These are phyloP conservation scores for Mortierella sp. DNA, from an alignment of 371 early-diverging fungal genomes.

Conservation along the genomic window DNA sequence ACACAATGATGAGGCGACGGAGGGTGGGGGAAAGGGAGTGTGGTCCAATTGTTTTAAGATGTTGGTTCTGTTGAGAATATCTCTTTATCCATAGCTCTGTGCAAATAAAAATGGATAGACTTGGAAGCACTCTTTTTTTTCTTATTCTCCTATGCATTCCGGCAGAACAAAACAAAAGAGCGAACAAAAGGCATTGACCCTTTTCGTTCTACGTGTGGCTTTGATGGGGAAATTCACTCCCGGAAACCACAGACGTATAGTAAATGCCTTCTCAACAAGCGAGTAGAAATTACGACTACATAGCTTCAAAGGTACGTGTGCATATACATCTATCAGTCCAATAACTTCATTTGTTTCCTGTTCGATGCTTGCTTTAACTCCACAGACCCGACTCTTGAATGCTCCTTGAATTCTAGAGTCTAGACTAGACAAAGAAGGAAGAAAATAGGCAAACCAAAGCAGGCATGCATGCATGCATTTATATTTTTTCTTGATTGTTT, in stretches of 20 bases:
- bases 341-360: background rate
- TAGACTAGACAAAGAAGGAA: background rate
- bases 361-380: background rate
- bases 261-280: background rate
- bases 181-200: background rate
- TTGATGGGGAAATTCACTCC: background rate
- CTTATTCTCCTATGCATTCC: background rate
- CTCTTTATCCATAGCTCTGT: background rate
- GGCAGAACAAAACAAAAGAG: background rate
- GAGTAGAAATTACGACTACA: background rate
- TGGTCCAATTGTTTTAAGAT: background rate
- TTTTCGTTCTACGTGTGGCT: background rate
- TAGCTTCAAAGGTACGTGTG: background rate
- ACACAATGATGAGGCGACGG: background rate
- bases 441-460: background rate
- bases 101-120: background rate
- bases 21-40: background rate
- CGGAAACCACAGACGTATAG: background rate
- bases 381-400: background rate
- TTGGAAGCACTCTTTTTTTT: background rate
- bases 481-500: background rate
- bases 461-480: background rate
- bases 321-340: background rate
- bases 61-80: background rate
- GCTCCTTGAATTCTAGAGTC: background rate